A percentile compares a stretch with the other conserved stretches of the same genome.
These are phyloP conservation scores for Phytophthora pseudosyringae DNA, from an alignment of 352 stramenopile species.

Conservation along the genomic window DNA sequence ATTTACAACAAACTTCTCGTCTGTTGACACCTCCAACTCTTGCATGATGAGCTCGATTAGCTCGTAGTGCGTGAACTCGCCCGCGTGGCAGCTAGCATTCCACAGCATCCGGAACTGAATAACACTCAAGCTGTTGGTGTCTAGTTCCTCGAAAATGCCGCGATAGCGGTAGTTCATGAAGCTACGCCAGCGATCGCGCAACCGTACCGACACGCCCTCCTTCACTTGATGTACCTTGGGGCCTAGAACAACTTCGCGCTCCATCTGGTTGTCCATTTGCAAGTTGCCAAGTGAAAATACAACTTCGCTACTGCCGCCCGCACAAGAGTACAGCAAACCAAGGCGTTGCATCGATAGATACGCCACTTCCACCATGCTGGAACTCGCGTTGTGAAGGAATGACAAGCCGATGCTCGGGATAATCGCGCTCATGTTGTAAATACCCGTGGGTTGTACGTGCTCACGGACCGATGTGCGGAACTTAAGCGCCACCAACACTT, in stretches of 20 bases:
- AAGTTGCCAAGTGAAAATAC: conserved; percentile 85
- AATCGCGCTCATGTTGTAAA: conserved; percentile 79
- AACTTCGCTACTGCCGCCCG: conserved; percentile 82
- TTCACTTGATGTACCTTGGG: conserved; percentile 87
- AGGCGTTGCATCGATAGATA: conserved; percentile 86
- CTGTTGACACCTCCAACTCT: conserved; percentile 88
- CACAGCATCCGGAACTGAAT: conserved; percentile 90
- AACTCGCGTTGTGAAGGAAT: conserved; percentile 87
- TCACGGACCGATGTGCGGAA: conserved; percentile 73
- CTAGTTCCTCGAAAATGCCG: conserved; percentile 79
- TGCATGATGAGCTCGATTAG: conserved; percentile 88
- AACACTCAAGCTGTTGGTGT: conserved; percentile 72
- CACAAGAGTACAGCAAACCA: conserved; percentile 77
- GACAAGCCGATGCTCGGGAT: conserved; percentile 85
- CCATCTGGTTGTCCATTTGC: conserved; percentile 93
- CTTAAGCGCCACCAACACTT: conserved; percentile 86
- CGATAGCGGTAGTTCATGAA: conserved; percentile 88
- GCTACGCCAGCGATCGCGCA: conserved; percentile 84
- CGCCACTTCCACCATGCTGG: conserved; percentile 86
- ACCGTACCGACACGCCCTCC: conserved; percentile 83
- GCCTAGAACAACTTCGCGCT: conserved; percentile 81
- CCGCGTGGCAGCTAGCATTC: conserved; percentile 80
- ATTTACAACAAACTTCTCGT: conserved; percentile 92
- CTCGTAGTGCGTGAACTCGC: conserved; percentile 87
- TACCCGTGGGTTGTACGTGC: conserved; percentile 56